Base-by-base conservation (phyloP, 331 rosid species). In the Pyracantha coccinea region DNA sequence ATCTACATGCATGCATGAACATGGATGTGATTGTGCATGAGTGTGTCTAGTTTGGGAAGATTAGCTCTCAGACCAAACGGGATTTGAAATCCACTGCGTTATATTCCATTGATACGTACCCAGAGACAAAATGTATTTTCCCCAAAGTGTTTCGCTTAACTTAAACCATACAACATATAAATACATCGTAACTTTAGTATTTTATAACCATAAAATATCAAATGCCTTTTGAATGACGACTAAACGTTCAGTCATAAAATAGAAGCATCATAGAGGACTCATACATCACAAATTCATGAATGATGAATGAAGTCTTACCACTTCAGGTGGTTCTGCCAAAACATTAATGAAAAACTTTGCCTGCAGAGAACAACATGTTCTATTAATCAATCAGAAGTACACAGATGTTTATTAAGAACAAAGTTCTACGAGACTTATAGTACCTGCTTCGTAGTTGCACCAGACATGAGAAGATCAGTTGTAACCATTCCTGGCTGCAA, bases 401-500 rank as follows among this genome's bases (percentile, higher is more conserved):
- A 17, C 12, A 24, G 35, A 35, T 47, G 64, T 74, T 59, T 32
- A 27, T 62, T 44, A 66, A 71, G 24, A 44, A 33, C 50, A 74
- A n/a, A 41, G 10, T 17, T 35, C 4, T 70, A 33, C 6, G 67
- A 70, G 74, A 38, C 64, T 57, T 75, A 66, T 32, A 28, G 31
- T 38, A 90, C 98, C 97, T 93, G 98, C 83, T 94, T 91, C 24
- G 96, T 91, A 67, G 81, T 91, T 58, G 94, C 98, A 61, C 98
- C 98, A 75, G 98, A 90, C 97, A 94, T 91, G 60, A 94, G 98
- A 84, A 94, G 98, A 85, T 94, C 97, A 11, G 98, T 94, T 67
- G 98, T 94, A 47, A 94, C 98, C 98, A 94, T 94, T 81, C 98
- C 98, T 14, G 97, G 98, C 97, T 94, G 88, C 85, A 84, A 82